These are phyloP conservation scores for Russula olivacea DNA, from an alignment of 768 basidiomycete genomes.

Conservation along the genomic window DNA sequence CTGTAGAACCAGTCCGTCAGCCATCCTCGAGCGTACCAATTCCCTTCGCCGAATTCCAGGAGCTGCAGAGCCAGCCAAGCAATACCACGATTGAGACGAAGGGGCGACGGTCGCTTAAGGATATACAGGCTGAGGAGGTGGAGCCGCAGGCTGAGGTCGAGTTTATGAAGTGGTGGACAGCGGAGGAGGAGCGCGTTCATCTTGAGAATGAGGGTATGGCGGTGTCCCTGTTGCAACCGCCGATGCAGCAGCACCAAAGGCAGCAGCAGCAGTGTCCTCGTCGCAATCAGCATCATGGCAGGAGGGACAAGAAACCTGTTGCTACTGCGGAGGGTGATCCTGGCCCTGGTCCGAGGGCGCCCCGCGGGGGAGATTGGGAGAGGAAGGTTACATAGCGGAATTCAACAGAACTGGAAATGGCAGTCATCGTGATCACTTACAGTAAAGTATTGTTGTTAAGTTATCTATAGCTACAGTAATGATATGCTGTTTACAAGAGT, in stretches of 20 bases:
- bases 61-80: constrained; percentile 59
- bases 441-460: neutral
- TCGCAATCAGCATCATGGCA: neutral
- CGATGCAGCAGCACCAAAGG: neutral
- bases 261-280: neutral
- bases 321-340: neutral
- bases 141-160: constrained; percentile 41
- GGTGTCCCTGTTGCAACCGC: neutral
- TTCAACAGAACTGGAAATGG: neutral
- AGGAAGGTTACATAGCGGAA: neutral
- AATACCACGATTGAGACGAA: constrained; percentile 32
- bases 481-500: too few relatives aligned
- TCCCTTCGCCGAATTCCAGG: constrained; percentile 83
- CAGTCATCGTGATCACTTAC: neutral
- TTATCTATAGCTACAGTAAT: too few relatives aligned
- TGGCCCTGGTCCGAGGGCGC: neutral
- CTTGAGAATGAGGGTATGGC: constrained; percentile 36
- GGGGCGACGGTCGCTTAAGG: constrained; percentile 58
- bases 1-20: constrained; percentile 43
- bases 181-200: constrained; percentile 69
- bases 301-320: neutral
- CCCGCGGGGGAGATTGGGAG: neutral
- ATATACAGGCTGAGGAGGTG: constrained; percentile 84
- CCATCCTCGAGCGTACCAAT: constrained; percentile 32
- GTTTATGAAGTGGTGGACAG: constrained; percentile 86